Evolutionary conservation across 192 early-diverging fungal species (phyloP).

Genomic region (Mortierella claussenii): DNA sequence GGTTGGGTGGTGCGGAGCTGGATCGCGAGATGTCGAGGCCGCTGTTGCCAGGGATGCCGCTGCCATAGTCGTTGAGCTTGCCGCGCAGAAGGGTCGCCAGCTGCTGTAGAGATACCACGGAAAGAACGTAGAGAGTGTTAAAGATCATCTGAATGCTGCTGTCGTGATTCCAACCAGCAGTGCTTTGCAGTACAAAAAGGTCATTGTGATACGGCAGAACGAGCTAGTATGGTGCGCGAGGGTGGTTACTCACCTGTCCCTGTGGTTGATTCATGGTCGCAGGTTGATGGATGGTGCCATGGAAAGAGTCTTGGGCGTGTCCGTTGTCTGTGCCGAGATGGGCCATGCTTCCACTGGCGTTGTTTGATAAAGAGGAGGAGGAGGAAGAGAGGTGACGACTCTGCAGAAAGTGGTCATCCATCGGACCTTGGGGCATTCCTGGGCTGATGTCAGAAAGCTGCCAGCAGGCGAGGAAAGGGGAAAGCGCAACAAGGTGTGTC

Average conservation of each 20-base stretch:
- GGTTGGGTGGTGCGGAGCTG: constrained; percentile 79
- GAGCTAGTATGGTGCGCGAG: no score
- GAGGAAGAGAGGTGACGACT: constrained; percentile 4
- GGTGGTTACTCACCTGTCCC: constrained; percentile 72
- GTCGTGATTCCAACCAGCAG: no score
- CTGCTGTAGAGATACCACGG: constrained; percentile 26
- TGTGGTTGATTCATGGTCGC: constrained; percentile 75
- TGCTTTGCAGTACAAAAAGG: no score
- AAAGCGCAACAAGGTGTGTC: no score
- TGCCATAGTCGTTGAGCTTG: constrained; percentile 60
- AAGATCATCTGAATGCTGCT: background rate
- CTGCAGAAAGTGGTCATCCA: constrained; percentile 53
- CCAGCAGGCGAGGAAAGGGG: no score
- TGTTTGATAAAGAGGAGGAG: background rate
- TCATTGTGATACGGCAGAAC: no score
- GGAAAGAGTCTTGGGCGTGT: constrained; percentile 15
- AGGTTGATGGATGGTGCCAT: constrained; percentile 66
- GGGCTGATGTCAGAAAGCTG: no score
- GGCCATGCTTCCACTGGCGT: constrained; percentile 9
- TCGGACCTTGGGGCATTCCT: constrained; percentile 30
- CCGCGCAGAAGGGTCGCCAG: constrained; percentile 64
- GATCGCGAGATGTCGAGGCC: constrained; percentile 69
- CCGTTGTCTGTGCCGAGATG: constrained; percentile 6
- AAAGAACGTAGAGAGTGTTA: background rate
- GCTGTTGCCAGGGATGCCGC: constrained; percentile 28